Evolutionary conservation across 1,139 yeast species (phyloP).

Genomic region (Tardiomyces blankii): DNA sequence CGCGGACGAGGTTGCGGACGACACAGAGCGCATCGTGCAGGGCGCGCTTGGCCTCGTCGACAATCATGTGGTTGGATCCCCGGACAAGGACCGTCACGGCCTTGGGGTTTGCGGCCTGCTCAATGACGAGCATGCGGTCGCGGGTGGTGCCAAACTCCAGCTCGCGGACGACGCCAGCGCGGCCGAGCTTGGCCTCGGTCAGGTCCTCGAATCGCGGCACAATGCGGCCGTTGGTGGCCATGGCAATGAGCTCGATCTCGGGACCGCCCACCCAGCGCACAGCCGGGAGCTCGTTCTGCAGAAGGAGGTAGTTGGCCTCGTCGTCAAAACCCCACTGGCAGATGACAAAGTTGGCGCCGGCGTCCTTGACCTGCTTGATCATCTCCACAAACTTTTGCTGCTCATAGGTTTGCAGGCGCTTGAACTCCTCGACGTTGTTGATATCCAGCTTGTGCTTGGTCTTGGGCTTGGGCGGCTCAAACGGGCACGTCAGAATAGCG

Average conservation of each 20-base stretch:
- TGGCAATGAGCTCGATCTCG: constrained; percentile 89
- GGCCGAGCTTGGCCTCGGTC: constrained; percentile 69
- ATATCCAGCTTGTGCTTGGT: constrained; percentile 96
- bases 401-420: constrained; percentile 82
- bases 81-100: constrained; percentile 92
- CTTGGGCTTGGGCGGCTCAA: constrained; percentile 99
- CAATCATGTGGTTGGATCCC: constrained; percentile 96
- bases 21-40: constrained; percentile 95
- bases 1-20: constrained; percentile 88
- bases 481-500: constrained; percentile 95
- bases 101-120: constrained; percentile 76
- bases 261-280: constrained; percentile 99
- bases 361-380: constrained; percentile 74
- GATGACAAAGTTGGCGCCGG: constrained; percentile 94
- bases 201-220: constrained; percentile 96
- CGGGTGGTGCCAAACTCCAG: constrained; percentile 93
- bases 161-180: constrained; percentile 77
- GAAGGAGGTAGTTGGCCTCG: constrained; percentile 89
- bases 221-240: constrained; percentile 94
- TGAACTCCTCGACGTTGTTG: constrained; percentile 83
- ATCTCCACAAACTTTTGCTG: constrained; percentile 82
- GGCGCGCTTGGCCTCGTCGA: constrained; percentile 94
- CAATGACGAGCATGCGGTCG: constrained; percentile 92
- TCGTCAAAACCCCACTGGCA: constrained; percentile 99
- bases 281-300: constrained; percentile 85